Base-by-base conservation (phyloP, 345 rosid species). In the Acer saccharum region DNA sequence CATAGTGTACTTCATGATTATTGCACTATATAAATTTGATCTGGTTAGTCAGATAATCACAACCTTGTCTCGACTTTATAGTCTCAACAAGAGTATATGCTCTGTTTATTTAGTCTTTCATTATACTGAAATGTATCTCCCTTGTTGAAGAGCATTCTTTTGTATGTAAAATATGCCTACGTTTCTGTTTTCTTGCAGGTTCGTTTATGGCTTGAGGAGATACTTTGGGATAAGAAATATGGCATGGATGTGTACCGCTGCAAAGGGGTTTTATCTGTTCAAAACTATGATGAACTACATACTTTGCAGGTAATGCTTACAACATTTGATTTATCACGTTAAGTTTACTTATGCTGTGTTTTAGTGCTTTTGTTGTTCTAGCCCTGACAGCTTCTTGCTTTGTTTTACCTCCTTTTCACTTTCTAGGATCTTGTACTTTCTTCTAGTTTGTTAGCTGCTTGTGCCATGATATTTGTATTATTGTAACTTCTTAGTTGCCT, bases 161-260 rank as follows among this genome's bases (percentile, higher is more conserved):
- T 78, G n/a, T 35, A 14, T 16, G 14, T 17, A 10, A 7, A 65
- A 75, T 35, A 41, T 73, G 60, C 65, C 23, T 71, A 48, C 43
- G 50, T 21, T 55, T 74, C 29, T 25, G 27, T 76, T 69, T 75
- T 69, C 76, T 70, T 54, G 41, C 48, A 95, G 99, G 88, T 92
- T 76, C 91, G 88, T 23, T 77, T 82, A 72, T 95, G 98, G 99
- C 87, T 95, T 2, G 98, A 95, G 87, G 99, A 91, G 77, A 92
- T 95, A 79, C 87, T 93, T 71, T 92, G 99, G 99, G 97, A 95
- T 72, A 95, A 92, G 83, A 92, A 87, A 71, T 57, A 81, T 80
- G 92, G 71, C 39, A 88, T 92, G 93, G 97, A 93, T 85, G 86
- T 93, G 14, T 93, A 95, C 75, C 97, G 97, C 41, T 95, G 98